Conservation (phyloP, 495 filamentous ascomycete species). For the Neurospora terricola region DNA sequence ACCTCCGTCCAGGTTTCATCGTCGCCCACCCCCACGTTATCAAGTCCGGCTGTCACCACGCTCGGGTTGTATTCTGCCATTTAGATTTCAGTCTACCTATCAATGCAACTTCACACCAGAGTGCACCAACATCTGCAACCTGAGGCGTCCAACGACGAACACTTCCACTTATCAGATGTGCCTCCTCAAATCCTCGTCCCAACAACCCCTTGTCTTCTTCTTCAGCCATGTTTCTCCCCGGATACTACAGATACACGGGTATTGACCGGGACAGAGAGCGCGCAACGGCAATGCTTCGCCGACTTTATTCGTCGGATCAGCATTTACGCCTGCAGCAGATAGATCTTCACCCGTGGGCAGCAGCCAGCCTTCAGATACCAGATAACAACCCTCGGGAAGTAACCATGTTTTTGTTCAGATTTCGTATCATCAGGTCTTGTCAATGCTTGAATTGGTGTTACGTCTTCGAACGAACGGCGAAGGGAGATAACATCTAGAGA, state of each 20-base stretch:
- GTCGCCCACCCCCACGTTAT: neutral
- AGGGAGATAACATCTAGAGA: neutral
- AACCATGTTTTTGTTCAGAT: neutral
- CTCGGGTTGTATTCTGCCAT: neutral
- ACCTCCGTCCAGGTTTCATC: neutral
- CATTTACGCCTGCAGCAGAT: neutral
- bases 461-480: neutral
- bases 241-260: neutral
- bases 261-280: neutral
- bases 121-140: neutral
- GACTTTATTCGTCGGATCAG: neutral
- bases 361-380: neutral
- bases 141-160: neutral
- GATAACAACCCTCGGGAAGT: neutral
- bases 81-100: neutral
- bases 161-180: neutral
- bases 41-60: neutral
- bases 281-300: neutral
- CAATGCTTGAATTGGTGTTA: neutral
- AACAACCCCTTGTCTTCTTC: neutral
- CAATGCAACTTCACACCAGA: neutral
- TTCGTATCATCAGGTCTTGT: neutral
- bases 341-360: neutral
- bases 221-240: neutral
- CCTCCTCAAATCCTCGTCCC: neutral